A percentile compares a stretch with the other conserved stretches of the same genome.
These are phyloP conservation scores for Thielaviopsis euricoi DNA, from an alignment of 2,329 filamentous ascomycete genomes.

Conservation along the genomic window DNA sequence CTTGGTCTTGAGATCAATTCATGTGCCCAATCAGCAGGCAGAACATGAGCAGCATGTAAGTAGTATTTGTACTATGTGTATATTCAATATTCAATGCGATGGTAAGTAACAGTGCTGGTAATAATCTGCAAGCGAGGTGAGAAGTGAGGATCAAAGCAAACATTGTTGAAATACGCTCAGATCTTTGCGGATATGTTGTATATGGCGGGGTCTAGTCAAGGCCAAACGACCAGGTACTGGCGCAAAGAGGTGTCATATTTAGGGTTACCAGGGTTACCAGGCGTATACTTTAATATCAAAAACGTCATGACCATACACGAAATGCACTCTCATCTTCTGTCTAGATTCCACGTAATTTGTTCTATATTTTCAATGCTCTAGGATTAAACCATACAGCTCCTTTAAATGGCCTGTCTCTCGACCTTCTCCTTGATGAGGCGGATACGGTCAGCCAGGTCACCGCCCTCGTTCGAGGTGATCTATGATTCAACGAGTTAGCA, in stretches of 20 bases:
- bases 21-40: no score
- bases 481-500: slow-evolving; percentile 1
- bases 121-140: no score
- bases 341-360: background rate
- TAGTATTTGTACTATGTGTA: no score
- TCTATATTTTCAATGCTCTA: slow-evolving; percentile 1
- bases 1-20: no score
- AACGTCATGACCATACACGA: background rate
- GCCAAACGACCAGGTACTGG: no score
- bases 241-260: background rate
- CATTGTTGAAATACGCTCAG: no score
- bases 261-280: background rate
- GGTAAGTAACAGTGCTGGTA: no score
- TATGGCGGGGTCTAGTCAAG: no score
- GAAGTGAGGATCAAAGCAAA: no score
- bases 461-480: slow-evolving; percentile 85
- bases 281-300: background rate
- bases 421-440: slow-evolving; percentile 84
- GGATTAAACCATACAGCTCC: background rate
- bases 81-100: no score
- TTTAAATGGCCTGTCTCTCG: slow-evolving; percentile 83
- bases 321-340: background rate
- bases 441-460: slow-evolving; percentile 77
- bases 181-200: no score
- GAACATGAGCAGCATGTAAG: no score